Evolutionary conservation across 257 asterid species (phyloP), one percentile per base, ranked within the genome.

Genomic region (Forsythia viridissima): DNA sequence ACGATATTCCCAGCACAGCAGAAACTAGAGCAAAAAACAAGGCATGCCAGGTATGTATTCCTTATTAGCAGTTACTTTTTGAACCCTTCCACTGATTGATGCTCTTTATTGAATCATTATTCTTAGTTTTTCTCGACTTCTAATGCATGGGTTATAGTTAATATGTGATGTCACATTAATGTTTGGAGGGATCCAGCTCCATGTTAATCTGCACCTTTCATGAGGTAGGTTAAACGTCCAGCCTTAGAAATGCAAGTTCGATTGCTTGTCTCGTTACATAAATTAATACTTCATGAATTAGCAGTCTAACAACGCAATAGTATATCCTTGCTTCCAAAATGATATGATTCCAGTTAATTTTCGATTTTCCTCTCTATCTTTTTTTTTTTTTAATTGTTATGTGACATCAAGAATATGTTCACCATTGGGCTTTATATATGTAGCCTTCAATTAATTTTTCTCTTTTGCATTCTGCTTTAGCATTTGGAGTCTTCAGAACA

Each of bases 11-110:
- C 21, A 89, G 99, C 87, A 95, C 99, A 70, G 99, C 99, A 57
- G 99, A 95, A 95, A 95, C 99, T 71, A 92, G 99, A 88, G 98
- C 99, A 59, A 95, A 95, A 83, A 95, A 93, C 75, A 93, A 91
- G 88, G 97, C 99, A 79, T 93, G 98, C 66, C 98, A 95, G 98
- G 99, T 94, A 11, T 42, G 84, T 83, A 44, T 6, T 84, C 75
- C 55, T 38, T 38, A 38, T n/a, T 4, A 74, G 72, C 75, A 68
- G 40, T 48, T 66, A 36, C 51, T 69, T 68, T 74, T 39, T n/a
- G 51, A 69, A 72, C 44, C 43, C 6, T 71, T 4, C 38, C 69
- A 76, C 46, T 13, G 61, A 75, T 61, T 48, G 37, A 73, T 82
- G 61, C 76, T 36, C 42, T 73, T 59, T 43, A 61, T 79, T 12